phyloP scores from a whole-genome alignment of 371 early-diverging fungal species.

The Circinella minor region DNA sequence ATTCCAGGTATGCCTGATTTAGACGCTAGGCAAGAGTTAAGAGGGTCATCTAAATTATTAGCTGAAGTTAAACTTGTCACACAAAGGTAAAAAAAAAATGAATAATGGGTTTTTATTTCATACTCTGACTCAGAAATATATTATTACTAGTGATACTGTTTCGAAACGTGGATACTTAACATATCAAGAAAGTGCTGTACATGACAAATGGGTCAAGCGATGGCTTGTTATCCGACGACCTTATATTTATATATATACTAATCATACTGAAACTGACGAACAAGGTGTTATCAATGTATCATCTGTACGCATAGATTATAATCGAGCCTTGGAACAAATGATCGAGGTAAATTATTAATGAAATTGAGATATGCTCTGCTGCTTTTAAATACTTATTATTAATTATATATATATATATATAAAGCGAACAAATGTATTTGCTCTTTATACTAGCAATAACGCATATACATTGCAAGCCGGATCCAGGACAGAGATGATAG shows the following conservation, averaged over 20 bases:
- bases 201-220: conserved; percentile 76
- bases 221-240: conserved; percentile 90
- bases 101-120: too few species aligned
- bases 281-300: conserved; percentile 76
- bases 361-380: neutral
- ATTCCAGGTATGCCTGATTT: conserved; percentile 27
- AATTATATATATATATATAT: conserved; percentile 11
- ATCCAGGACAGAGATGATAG: conserved; percentile 70
- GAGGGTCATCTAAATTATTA: conserved; percentile 45
- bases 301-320: conserved; percentile 75
- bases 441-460: conserved; percentile 80
- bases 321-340: conserved; percentile 68
- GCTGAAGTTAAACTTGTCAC: conserved; percentile 63
- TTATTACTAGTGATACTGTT: conserved; percentile 53
- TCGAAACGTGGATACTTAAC: conserved; percentile 68
- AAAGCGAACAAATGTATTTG: conserved; percentile 74
- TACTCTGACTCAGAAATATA: too few species aligned
- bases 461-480: conserved; percentile 79
- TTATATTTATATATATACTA: conserved; percentile 78
- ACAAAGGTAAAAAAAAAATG: conserved; percentile 49
- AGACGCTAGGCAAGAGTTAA: conserved; percentile 32
- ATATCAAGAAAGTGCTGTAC: conserved; percentile 63
- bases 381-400: too few species aligned
- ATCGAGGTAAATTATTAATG: conserved; percentile 50
- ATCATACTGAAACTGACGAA: conserved; percentile 70